Percentiles rank a stretch among this genome's conserved stretches.
These are phyloP conservation scores for Tanacetum coccineum DNA, from an alignment of 129 eudicot species.

Conservation along the genomic window DNA sequence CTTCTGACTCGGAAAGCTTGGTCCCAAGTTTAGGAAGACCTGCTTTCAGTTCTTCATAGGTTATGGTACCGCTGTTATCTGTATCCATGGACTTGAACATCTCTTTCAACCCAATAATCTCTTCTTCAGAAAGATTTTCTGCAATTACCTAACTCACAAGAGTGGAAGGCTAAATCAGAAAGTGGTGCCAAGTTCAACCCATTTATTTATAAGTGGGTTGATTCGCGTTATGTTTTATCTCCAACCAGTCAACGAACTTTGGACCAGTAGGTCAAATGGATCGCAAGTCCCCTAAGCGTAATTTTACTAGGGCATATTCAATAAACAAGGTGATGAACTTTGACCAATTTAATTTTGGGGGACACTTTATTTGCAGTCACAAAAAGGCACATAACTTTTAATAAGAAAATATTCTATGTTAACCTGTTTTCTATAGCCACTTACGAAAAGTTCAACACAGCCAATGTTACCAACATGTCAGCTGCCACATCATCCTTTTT, in stretches of 20 bases:
- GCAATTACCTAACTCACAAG: constrained; percentile 71
- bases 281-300: not conserved
- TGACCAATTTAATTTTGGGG: not conserved
- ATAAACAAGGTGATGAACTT: constrained; percentile 4
- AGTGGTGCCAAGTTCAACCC: constrained; percentile 4
- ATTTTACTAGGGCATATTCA: not conserved
- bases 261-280: constrained; percentile 4
- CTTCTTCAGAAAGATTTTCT: constrained; percentile 94
- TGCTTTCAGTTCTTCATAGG: constrained; percentile 87
- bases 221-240: not conserved
- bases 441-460: not conserved
- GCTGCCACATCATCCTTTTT: not conserved
- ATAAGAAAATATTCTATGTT: not conserved
- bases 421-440: constrained; percentile 3
- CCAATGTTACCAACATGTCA: not conserved
- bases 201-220: not conserved
- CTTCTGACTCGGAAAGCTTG: constrained; percentile 90
- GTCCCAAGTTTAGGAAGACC: constrained; percentile 95
- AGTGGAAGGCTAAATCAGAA: constrained; percentile 21
- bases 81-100: constrained; percentile 96
- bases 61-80: constrained; percentile 89
- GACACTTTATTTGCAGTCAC: constrained; percentile 12
- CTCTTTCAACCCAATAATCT: constrained; percentile 88
- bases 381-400: not conserved
- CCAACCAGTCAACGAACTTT: not conserved